Conservation (phyloP, 2,329 filamentous ascomycete genomes). For the Aspergillus chevalieri region DNA sequence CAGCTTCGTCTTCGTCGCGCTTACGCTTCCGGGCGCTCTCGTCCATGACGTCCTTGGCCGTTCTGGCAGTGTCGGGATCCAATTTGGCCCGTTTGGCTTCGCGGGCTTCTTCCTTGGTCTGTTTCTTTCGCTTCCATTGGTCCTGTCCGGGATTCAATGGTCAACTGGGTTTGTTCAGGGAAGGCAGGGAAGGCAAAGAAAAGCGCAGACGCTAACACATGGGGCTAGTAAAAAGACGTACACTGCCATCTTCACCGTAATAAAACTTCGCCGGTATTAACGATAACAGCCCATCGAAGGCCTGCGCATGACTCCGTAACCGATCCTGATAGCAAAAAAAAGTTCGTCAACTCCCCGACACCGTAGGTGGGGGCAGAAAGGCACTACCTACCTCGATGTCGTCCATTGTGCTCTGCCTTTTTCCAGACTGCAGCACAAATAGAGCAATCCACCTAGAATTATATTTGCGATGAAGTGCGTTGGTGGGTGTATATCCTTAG, state of each 20-base stretch:
- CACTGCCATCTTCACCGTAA: slow-evolving; percentile 77
- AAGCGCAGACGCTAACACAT: slow-evolving; percentile 1
- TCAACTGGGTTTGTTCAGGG: slow-evolving; percentile 7
- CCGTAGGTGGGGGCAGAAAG: slow-evolving; percentile 8
- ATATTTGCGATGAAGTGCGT: slow-evolving; percentile 2
- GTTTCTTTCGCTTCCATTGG: slow-evolving; percentile 93
- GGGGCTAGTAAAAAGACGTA: slow-evolving; percentile 46
- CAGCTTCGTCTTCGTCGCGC: slow-evolving; percentile 55
- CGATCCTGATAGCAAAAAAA: slow-evolving; percentile 34
- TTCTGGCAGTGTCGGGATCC: slow-evolving; percentile 84
- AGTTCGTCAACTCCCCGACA: slow-evolving; percentile 16
- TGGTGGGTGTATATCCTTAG: slow-evolving; percentile 1
- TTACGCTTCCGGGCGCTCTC: slow-evolving; percentile 78
- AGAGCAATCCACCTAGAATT: background rate
- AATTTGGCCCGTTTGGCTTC: slow-evolving; percentile 82
- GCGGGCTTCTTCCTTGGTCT: slow-evolving; percentile 81
- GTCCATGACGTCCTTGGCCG: slow-evolving; percentile 87
- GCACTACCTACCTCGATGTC: slow-evolving; percentile 34
- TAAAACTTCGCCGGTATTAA: slow-evolving; percentile 87
- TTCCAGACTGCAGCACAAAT: background rate
- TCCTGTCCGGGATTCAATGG: slow-evolving; percentile 50
- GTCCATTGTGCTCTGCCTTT: slow-evolving; percentile 22
- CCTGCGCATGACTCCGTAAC: slow-evolving; percentile 55
- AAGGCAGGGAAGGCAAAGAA: slow-evolving; percentile 7
- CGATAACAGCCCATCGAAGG: slow-evolving; percentile 80